Conservation (phyloP, 805 yeast genomes). For the Lipomyces japonicus region DNA sequence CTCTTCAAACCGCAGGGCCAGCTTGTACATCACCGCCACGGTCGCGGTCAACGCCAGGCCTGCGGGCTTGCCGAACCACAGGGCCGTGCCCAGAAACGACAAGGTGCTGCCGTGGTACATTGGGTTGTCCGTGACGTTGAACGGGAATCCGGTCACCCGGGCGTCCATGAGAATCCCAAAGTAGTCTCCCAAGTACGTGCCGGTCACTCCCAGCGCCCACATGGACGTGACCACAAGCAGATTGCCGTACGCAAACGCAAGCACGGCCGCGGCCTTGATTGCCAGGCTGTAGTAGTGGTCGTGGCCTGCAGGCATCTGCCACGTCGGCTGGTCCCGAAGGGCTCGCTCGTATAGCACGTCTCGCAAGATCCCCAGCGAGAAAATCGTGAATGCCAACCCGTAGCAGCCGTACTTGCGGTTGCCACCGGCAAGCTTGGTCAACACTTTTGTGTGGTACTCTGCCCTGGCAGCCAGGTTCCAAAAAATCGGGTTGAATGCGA, state of each 20-base stretch:
- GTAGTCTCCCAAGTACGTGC: slow-evolving; percentile 97
- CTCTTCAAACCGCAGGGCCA: slow-evolving; percentile 88
- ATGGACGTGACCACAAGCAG: slow-evolving; percentile 76
- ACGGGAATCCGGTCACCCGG: slow-evolving; percentile 89
- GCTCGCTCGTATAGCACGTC: slow-evolving; percentile 74
- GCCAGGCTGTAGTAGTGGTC: slow-evolving; percentile 36
- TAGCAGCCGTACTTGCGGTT: slow-evolving; percentile 75
- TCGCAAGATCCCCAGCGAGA: slow-evolving; percentile 76
- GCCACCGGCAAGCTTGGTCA: slow-evolving; percentile 72
- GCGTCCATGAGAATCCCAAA: slow-evolving; percentile 92
- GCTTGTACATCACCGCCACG: slow-evolving; percentile 74
- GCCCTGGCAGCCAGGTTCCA: slow-evolving; percentile 89
- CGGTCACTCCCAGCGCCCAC: slow-evolving; percentile 92
- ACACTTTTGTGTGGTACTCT: slow-evolving; percentile 71
- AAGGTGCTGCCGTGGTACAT: slow-evolving; percentile 94
- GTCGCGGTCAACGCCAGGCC: slow-evolving; percentile 70
- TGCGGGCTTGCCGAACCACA: slow-evolving; percentile 80
- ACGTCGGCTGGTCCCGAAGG: slow-evolving; percentile 68
- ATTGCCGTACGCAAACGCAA: slow-evolving; percentile 65
- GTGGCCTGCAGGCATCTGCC: slow-evolving; percentile 60
- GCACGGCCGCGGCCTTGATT: slow-evolving; percentile 52
- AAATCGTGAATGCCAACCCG: slow-evolving; percentile 73
- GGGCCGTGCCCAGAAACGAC: slow-evolving; percentile 85
- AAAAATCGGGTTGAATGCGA: slow-evolving; percentile 88
- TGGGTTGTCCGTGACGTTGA: slow-evolving; percentile 85